Evolutionary conservation across 2,329 filamentous ascomycete species (phyloP).

Genomic region (Cladosporium sp.): DNA sequence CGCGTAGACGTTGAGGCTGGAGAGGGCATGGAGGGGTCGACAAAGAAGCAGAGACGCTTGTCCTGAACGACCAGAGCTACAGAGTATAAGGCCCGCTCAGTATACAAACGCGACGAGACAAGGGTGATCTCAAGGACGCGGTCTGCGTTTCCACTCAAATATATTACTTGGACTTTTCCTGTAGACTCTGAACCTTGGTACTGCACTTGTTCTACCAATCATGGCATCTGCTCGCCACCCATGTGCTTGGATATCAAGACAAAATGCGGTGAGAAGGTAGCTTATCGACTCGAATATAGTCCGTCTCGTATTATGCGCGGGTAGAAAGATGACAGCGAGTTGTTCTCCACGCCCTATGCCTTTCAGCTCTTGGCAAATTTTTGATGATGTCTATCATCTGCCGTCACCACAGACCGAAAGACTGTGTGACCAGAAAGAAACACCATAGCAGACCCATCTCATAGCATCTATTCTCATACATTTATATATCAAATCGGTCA

Average conservation of each 20-base stretch:
- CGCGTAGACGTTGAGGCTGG: background rate
- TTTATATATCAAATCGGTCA: background rate
- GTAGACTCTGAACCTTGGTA: background rate
- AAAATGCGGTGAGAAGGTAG: background rate
- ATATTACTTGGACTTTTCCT: background rate
- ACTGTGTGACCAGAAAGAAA: background rate
- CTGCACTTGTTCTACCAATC: background rate
- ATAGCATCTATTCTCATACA: background rate
- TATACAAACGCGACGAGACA: background rate
- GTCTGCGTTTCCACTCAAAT: background rate
- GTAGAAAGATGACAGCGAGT: background rate
- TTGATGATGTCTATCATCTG: background rate
- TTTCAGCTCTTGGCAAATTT: conserved; percentile 4
- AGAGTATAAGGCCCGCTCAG: background rate
- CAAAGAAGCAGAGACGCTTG: background rate
- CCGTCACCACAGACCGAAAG: background rate
- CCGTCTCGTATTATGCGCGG: background rate
- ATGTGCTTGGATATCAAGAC: background rate
- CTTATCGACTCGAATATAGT: background rate
- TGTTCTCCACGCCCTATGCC: background rate
- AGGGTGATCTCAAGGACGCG: background rate
- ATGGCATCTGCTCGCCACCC: background rate
- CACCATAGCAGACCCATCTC: background rate
- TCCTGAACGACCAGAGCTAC: background rate
- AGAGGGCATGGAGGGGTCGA: background rate